Conservation (phyloP, 2,329 filamentous ascomycete genomes). For the Chrysoporthe deuterocubensis region DNA sequence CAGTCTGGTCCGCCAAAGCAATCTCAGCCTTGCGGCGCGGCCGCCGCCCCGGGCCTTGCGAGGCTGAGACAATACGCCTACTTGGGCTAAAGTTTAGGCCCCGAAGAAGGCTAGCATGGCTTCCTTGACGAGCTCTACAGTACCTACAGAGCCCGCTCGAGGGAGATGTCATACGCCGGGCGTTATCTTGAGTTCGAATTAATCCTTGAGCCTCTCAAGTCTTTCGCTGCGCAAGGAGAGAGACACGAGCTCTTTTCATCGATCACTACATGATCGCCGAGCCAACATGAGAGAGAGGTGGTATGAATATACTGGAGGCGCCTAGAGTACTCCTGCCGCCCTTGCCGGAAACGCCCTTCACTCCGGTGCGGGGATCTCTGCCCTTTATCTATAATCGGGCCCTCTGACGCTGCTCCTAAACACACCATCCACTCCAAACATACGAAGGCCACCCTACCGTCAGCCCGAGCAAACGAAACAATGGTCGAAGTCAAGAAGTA, state of each 20-base stretch:
- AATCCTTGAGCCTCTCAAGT: too few relatives aligned
- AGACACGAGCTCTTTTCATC: too few relatives aligned
- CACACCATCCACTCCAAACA: not conserved
- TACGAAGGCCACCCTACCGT: not conserved
- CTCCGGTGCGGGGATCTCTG: not conserved
- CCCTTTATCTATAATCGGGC: not conserved
- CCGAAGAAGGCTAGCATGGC: not conserved
- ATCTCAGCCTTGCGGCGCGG: not conserved
- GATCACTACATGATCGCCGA: too few relatives aligned
- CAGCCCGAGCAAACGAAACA: conserved; percentile 17
- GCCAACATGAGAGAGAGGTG: too few relatives aligned
- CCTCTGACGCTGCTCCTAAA: not conserved
- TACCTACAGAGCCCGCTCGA: not conserved
- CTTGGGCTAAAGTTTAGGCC: not conserved
- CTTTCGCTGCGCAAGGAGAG: too few relatives aligned
- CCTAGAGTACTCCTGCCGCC: not conserved
- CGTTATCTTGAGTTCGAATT: too few relatives aligned
- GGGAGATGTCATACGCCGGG: too few relatives aligned
- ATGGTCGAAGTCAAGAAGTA: conserved; percentile 43
- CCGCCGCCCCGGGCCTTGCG: not conserved
- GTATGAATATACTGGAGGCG: too few relatives aligned
- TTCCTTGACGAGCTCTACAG: not conserved
- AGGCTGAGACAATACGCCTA: not conserved
- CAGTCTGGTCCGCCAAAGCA: too few relatives aligned
- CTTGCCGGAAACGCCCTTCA: not conserved